Conservation (phyloP, 768 basidiomycete genomes). For the Tricholoma flavovirens region DNA sequence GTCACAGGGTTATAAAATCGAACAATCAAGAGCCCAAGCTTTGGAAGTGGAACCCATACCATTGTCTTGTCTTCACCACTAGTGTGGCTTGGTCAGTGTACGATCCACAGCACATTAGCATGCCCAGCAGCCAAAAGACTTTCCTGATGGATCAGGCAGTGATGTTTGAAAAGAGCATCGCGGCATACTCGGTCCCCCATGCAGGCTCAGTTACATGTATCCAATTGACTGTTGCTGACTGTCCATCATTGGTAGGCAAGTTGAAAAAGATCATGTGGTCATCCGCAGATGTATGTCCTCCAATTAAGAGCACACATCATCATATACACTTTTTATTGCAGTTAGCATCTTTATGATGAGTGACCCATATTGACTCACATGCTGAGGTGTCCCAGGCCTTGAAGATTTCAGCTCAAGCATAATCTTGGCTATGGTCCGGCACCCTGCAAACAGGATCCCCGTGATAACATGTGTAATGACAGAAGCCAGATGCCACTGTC, state of each 20-base stretch:
- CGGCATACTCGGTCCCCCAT: slow-evolving; percentile 9
- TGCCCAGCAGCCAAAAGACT: slow-evolving; percentile 1
- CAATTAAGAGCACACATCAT: not conserved
- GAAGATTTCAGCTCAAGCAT: not conserved
- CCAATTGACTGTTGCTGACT: not conserved
- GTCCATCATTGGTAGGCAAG: not conserved
- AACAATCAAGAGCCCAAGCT: too few relatives aligned
- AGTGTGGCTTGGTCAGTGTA: not conserved
- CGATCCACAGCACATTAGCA: not conserved
- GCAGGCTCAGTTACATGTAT: slow-evolving; percentile 8
- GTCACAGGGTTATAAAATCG: not conserved
- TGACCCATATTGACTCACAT: not conserved
- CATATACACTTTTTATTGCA: not conserved
- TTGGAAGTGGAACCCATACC: too few relatives aligned
- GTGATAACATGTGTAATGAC: slow-evolving; percentile 13
- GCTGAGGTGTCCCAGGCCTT: not conserved
- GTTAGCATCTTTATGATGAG: not conserved
- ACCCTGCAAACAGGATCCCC: slow-evolving; percentile 2
- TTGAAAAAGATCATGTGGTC: slow-evolving; percentile 1
- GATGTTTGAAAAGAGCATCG: slow-evolving; percentile 4
- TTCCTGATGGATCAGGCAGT: slow-evolving; percentile 12
- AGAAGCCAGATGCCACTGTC: slow-evolving; percentile 1
- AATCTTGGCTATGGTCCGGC: slow-evolving; percentile 5
- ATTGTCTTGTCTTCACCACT: too few relatives aligned
- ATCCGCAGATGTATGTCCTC: slow-evolving; percentile 9